Evolutionary conservation across 2,329 filamentous ascomycete genomes (phyloP).

Genomic region (Hansfordia pulvinata): DNA sequence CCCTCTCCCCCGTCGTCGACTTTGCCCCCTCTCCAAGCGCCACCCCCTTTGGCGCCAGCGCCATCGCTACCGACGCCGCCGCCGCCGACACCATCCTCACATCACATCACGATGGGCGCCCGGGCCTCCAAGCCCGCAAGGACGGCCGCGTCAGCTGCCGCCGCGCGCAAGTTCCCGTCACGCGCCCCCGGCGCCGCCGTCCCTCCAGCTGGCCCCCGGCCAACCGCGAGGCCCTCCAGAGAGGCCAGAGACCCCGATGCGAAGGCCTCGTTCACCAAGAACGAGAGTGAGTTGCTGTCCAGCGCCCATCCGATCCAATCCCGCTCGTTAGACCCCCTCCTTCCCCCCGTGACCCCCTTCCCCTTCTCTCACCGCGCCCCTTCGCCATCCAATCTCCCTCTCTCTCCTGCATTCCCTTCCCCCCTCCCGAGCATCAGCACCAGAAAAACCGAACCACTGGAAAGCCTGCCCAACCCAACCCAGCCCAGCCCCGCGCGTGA

Average conservation of each 20-base stretch:
- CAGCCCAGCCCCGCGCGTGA: too few relatives aligned
- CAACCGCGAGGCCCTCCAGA: slow-evolving; percentile 4
- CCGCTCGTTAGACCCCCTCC: too few relatives aligned
- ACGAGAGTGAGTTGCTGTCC: slow-evolving; percentile 21
- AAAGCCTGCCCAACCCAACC: not conserved
- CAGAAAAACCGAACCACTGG: not conserved
- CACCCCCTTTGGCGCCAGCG: too few relatives aligned
- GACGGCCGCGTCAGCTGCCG: slow-evolving; percentile 12
- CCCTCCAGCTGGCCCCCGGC: slow-evolving; percentile 8
- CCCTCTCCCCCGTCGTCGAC: too few relatives aligned
- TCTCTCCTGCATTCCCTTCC: slow-evolving; percentile 1
- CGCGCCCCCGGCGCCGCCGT: slow-evolving; percentile 18
- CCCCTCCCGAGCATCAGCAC: slow-evolving; percentile 4
- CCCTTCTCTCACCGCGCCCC: not conserved
- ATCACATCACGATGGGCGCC: slow-evolving; percentile 26
- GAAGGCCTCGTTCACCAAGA: slow-evolving; percentile 14
- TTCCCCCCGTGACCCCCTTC: too few relatives aligned
- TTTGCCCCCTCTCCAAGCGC: too few relatives aligned
- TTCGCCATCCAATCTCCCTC: too few relatives aligned
- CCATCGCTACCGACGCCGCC: not conserved
- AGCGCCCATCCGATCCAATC: too few relatives aligned
- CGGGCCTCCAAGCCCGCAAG: slow-evolving; percentile 29
- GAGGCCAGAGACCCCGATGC: slow-evolving; percentile 3
- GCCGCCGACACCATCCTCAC: too few relatives aligned
- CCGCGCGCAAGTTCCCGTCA: slow-evolving; percentile 29